Evolutionary conservation across 805 yeast genomes (phyloP), one percentile per base, ranked within the genome.

Genomic region (Clavispora phyllophila): DNA sequence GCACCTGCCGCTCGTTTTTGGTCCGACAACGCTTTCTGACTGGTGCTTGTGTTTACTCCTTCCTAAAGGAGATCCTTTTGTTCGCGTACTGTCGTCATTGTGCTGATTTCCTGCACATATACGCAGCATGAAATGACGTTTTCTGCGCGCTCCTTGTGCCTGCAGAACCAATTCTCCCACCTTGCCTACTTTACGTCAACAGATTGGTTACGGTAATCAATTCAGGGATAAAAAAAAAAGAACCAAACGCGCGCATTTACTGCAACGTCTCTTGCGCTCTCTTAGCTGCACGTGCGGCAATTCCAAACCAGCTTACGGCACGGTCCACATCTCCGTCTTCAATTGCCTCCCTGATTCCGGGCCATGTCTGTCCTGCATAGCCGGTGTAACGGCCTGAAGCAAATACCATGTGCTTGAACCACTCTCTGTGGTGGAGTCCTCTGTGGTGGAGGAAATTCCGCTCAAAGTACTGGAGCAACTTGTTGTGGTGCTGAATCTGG

Each of bases 361-460:
- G 87, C 36, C 82, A 62, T 1, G 79, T 66, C 39, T 70, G 77
- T 1, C 78, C 79, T 1, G 65, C 63, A 39, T 65, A 66, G 0
- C 85, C 86, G 12, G 74, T 66, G 24, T 50, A 63, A 46, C 75
- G 64, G 38, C 79, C 75, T 8, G 87, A 81, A 3, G 85, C 85
- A 58, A 70, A 80, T 0, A 83, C 63, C 22, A 80, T 65, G 60
- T 83, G 87, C 55, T 73, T 81, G 67, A 80, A 76, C 83, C 85
- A 81, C 6, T 60, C 59, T 49, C 87, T 66, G 26, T 68, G 68
- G 24, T 63, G 52, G 25, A 81, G 62, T 0, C 84, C 80, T 12
- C 66, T 52, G 9, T 61, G 59, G 43, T 72, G 58, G 23, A 81
- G 55, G 51, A 81, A 81, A 53, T 76, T 56, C 43, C 80, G 65